These are phyloP conservation scores for Physcomitrium patens DNA, from an alignment of 225 moss, liverwort and hornwort genomes.

Conservation along the genomic window DNA sequence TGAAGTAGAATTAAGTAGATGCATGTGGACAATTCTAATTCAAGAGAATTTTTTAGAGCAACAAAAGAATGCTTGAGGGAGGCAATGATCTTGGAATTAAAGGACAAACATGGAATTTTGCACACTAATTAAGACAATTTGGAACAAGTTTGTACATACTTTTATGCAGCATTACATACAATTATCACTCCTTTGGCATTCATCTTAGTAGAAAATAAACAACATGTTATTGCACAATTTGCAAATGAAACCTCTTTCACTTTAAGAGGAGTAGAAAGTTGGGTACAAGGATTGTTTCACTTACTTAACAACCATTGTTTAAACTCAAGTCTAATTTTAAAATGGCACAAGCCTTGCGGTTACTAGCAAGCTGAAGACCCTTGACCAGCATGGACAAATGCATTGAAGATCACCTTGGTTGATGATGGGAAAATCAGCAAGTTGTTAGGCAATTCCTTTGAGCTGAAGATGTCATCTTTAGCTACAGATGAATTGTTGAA, in stretches of 20 bases:
- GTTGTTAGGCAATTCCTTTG: background rate
- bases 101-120: no score
- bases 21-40: no score
- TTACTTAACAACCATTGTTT: background rate
- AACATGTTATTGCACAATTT: background rate
- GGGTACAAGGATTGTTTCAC: background rate
- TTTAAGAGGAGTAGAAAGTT: background rate
- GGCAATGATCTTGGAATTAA: no score
- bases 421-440: background rate
- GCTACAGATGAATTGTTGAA: background rate
- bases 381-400: background rate
- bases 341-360: background rate
- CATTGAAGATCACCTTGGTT: background rate
- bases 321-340: background rate
- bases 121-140: no score
- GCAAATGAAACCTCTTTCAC: background rate
- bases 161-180: no score
- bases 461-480: accelerated
- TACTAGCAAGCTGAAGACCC: no score
- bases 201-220: accelerated
- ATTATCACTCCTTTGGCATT: no score
- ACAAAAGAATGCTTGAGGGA: no score
- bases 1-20: no score
- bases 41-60: no score
- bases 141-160: no score